A percentile compares a stretch with the other conserved stretches of the same genome.
Evolutionary conservation across 2,329 filamentous ascomycete species (phyloP).

Genomic region (Penicillium palitans): DNA sequence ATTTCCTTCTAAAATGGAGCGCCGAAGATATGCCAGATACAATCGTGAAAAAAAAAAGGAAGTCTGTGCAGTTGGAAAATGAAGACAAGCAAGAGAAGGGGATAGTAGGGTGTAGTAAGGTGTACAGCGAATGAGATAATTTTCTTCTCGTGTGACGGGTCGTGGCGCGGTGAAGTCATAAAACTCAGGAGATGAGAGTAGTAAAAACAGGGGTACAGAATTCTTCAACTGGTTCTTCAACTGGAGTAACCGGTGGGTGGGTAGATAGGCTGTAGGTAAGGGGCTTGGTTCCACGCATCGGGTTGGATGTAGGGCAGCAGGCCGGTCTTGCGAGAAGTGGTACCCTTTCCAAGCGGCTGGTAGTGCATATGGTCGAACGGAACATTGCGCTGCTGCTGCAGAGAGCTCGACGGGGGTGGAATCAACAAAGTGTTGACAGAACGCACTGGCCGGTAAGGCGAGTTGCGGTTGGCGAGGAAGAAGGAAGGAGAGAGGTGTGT

Average conservation of each 20-base stretch:
- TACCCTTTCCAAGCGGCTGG: slow-evolving; percentile 70
- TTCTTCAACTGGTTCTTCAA: slow-evolving; percentile 25
- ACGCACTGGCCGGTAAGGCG: slow-evolving; percentile 88
- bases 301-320: slow-evolving; percentile 61
- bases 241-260: slow-evolving; percentile 31
- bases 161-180: slow-evolving; percentile 32
- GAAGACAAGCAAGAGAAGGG: slow-evolving; percentile 6
- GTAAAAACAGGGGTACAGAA: not conserved
- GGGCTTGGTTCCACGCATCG: slow-evolving; percentile 45
- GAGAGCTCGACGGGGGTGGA: slow-evolving; percentile 75
- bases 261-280: slow-evolving; percentile 33
- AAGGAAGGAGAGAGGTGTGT: slow-evolving; percentile 81
- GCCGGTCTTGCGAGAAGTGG: slow-evolving; percentile 65
- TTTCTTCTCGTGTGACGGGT: slow-evolving; percentile 28
- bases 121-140: slow-evolving; percentile 23
- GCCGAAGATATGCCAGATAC: slow-evolving; percentile 20
- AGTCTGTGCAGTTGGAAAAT: slow-evolving; percentile 16
- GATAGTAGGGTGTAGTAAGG: slow-evolving; percentile 18
- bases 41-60: slow-evolving; percentile 13
- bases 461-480: slow-evolving; percentile 83
- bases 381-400: slow-evolving; percentile 69
- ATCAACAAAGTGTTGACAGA: slow-evolving; percentile 89
- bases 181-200: slow-evolving; percentile 16
- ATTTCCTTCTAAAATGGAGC: slow-evolving; percentile 20
- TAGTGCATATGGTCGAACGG: slow-evolving; percentile 77